A percentile compares a stretch with the other conserved stretches of the same genome.
phyloP scores from a whole-genome alignment of 257 asterid species.

The Nicotiana knightiana region DNA sequence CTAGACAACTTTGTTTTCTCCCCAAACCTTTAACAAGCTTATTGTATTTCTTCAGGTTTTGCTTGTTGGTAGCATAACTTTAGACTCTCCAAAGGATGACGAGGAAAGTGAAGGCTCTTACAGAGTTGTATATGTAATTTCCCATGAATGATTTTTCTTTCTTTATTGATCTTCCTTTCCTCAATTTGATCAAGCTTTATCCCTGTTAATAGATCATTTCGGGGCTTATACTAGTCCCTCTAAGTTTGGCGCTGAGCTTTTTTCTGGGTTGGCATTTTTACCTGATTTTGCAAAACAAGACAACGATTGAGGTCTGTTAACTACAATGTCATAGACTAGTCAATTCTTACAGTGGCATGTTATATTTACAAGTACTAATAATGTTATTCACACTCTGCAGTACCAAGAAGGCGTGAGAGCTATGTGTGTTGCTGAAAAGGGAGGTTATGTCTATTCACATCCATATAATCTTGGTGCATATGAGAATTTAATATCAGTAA shows the following conservation, averaged over 20 bases:
- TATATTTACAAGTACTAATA: neutral
- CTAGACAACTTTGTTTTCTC: neutral
- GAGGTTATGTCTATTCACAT: slow-evolving; percentile 74
- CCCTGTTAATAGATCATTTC: slow-evolving; percentile 55
- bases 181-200: slow-evolving; percentile 18
- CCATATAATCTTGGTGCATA: slow-evolving; percentile 73
- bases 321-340: neutral
- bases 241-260: slow-evolving; percentile 57
- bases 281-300: slow-evolving; percentile 66
- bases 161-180: slow-evolving; percentile 8
- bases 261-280: slow-evolving; percentile 74
- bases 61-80: slow-evolving; percentile 58
- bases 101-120: slow-evolving; percentile 34
- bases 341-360: neutral
- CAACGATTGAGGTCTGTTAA: slow-evolving; percentile 74
- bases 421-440: slow-evolving; percentile 75
- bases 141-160: neutral
- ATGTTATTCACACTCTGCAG: slow-evolving; percentile 31
- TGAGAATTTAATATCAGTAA: slow-evolving; percentile 61
- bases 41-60: slow-evolving; percentile 42
- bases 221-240: slow-evolving; percentile 61
- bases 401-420: slow-evolving; percentile 92
- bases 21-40: neutral
- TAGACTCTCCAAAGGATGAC: slow-evolving; percentile 43
- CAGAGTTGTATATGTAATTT: slow-evolving; percentile 56